Evolutionary conservation across 108 stramenopile genomes (phyloP).

Genomic region (Conticribra weissflogii): DNA sequence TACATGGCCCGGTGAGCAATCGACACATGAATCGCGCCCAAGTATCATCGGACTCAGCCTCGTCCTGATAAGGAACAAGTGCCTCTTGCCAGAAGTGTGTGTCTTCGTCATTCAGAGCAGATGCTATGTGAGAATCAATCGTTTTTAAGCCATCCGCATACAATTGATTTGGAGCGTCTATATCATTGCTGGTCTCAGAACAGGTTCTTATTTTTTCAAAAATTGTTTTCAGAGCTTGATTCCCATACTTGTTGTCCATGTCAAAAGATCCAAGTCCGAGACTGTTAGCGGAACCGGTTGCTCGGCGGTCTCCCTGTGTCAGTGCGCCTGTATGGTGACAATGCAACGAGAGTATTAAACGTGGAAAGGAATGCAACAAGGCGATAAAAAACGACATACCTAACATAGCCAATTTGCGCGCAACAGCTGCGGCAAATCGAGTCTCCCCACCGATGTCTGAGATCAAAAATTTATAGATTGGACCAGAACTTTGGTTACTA

Average conservation of each 20-base stretch:
- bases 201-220: neutral
- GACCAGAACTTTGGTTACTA: constrained; percentile 59
- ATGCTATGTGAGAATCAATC: neutral
- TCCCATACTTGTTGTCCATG: constrained; percentile 49
- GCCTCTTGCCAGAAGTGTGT: neutral
- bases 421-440: constrained; percentile 77
- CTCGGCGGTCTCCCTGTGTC: constrained; percentile 71
- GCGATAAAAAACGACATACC: too few species aligned
- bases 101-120: neutral
- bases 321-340: too few species aligned
- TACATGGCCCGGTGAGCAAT: neutral
- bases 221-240: constrained; percentile 17
- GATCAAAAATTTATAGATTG: constrained; percentile 56
- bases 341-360: too few species aligned
- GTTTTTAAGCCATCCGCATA: constrained; percentile 1
- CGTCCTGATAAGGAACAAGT: neutral
- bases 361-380: too few species aligned
- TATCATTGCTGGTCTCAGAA: neutral
- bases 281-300: constrained; percentile 39
- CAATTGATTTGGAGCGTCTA: neutral
- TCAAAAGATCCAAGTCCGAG: constrained; percentile 47
- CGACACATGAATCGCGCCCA: neutral
- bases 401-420: constrained; percentile 63
- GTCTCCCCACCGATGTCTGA: constrained; percentile 71
- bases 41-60: neutral